A percentile compares a stretch with the other conserved stretches of the same genome.
Evolutionary conservation across 2,329 filamentous ascomycete species (phyloP).

Genomic region (Chaetoscypha palmicola): DNA sequence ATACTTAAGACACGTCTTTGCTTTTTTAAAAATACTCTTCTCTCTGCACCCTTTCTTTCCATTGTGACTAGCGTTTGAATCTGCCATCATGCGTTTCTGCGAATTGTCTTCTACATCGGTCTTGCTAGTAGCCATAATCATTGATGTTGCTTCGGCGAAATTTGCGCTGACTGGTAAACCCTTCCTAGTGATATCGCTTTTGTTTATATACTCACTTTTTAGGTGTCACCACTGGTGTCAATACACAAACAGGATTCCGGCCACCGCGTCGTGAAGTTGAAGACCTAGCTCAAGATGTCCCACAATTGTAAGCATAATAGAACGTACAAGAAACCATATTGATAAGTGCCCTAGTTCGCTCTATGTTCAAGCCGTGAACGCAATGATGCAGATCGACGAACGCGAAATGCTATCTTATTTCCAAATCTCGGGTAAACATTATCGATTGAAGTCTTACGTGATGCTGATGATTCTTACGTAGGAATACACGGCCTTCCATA

Average conservation of each 20-base stretch:
- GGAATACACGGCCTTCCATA: constrained; percentile 14
- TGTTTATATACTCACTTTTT: not conserved
- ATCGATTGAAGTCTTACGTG: not conserved
- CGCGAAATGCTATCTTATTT: constrained; percentile 9
- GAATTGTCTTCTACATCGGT: too few relatives aligned
- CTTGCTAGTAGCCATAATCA: not conserved
- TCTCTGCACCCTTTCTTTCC: too few relatives aligned
- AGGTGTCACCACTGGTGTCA: constrained; percentile 3
- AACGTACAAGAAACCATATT: not conserved
- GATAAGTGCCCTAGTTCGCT: constrained; percentile 5
- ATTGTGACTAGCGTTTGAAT: too few relatives aligned
- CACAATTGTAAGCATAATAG: not conserved
- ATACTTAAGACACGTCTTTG: too few relatives aligned
- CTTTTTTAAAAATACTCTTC: too few relatives aligned
- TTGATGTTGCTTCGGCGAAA: not conserved
- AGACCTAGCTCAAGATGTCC: constrained; percentile 2
- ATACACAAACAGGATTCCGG: not conserved
- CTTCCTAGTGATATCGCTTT: too few relatives aligned
- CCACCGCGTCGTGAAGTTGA: constrained; percentile 4
- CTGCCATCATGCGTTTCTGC: too few relatives aligned
- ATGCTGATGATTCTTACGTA: not conserved
- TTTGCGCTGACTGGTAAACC: not conserved
- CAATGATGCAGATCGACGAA: constrained; percentile 7
- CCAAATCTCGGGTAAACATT: constrained; percentile 9
- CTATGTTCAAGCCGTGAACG: constrained; percentile 10